Conservation (phyloP, 768 basidiomycete species). For the Tephrocybe sp. region DNA sequence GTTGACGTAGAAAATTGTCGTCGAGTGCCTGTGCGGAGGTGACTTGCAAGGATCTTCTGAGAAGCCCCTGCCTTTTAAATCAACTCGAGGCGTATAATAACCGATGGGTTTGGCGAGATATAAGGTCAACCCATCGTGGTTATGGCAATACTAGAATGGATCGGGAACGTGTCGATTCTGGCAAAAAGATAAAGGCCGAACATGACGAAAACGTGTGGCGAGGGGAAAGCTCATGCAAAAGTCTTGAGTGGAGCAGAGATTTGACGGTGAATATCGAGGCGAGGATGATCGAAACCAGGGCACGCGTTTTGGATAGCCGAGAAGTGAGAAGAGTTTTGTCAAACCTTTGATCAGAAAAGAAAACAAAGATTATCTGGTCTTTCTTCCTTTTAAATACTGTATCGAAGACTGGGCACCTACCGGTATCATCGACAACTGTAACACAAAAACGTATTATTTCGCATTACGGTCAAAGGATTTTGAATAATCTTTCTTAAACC, state of each 20-base stretch:
- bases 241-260: conserved; percentile 71
- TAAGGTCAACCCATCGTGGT: conserved; percentile 16
- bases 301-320: conserved; percentile 54
- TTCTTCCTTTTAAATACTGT: conserved; percentile 13
- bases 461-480: conserved; percentile 23
- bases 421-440: conserved; percentile 3
- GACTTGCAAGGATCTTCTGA: conserved; percentile 17
- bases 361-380: conserved; percentile 17
- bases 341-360: conserved; percentile 25
- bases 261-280: conserved; percentile 56
- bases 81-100: conserved; percentile 64
- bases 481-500: conserved; percentile 23
- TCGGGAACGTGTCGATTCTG: conserved; percentile 72
- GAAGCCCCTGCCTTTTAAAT: conserved; percentile 25
- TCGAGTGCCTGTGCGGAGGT: no score
- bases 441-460: conserved; percentile 15
- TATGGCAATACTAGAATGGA: conserved; percentile 57
- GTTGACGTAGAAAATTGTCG: conserved; percentile 11
- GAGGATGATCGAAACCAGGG: conserved; percentile 61
- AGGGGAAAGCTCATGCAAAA: conserved; percentile 61
- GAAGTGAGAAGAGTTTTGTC: conserved; percentile 42
- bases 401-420: conserved; percentile 14
- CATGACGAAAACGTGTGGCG: conserved; percentile 70
- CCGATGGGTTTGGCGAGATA: conserved; percentile 45
- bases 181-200: conserved; percentile 70